Conservation (phyloP, 768 basidiomycete species). For the Boletus rubroflammeus region DNA sequence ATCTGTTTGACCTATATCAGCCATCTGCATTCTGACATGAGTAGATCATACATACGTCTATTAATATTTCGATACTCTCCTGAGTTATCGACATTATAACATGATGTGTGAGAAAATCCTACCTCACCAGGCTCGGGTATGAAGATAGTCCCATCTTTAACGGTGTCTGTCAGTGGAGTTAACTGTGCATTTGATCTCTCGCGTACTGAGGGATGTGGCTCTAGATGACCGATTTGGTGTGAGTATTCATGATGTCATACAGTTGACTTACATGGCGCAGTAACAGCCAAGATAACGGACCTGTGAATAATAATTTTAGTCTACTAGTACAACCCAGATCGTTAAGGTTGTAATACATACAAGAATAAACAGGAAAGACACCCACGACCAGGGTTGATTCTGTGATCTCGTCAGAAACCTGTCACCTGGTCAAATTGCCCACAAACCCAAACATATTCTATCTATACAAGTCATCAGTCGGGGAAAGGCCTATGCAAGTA, state of each 20-base stretch:
- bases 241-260: too few relatives aligned
- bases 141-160: neutral
- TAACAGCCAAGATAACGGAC: constrained; percentile 13
- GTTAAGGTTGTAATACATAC: neutral
- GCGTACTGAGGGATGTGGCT: neutral
- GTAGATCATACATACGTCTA: neutral
- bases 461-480: neutral
- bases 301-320: neutral
- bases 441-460: constrained; percentile 16
- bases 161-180: neutral
- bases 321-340: neutral
- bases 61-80: neutral
- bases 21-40: neutral
- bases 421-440: too few relatives aligned
- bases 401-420: neutral
- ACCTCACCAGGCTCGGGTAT: neutral
- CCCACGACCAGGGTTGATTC: constrained; percentile 7
- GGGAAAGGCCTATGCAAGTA: neutral
- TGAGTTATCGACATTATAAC: neutral
- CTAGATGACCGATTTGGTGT: neutral
- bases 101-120: neutral
- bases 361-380: constrained; percentile 8
- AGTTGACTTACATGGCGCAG: constrained; percentile 5
- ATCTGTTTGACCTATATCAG: constrained; percentile 1
- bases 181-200: neutral